Evolutionary conservation across 202 grass and related monocot species (phyloP).

Genomic region (Hordeum pubiflorum): DNA sequence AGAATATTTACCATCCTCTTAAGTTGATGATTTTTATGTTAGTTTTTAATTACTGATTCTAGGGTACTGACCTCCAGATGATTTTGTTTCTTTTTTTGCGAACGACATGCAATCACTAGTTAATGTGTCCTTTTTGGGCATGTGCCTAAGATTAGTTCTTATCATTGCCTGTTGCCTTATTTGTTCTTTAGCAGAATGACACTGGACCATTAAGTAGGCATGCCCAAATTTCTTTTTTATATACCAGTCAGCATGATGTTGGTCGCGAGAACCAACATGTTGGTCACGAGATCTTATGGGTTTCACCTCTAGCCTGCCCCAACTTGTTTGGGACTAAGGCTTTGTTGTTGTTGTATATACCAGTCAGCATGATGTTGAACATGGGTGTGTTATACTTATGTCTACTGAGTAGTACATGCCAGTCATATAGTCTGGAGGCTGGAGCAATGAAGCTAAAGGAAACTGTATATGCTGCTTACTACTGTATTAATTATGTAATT

Average conservation of each 20-base stretch:
- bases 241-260: background rate
- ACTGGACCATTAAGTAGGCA: background rate
- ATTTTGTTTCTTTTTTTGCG: background rate
- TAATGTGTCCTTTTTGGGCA: background rate
- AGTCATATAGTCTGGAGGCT: background rate
- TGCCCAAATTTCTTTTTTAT: background rate
- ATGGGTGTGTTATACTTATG: background rate
- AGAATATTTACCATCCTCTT: background rate
- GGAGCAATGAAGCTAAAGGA: background rate
- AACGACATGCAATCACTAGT: background rate
- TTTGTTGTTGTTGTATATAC: too few species aligned
- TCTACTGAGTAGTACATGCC: background rate
- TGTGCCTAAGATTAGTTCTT: background rate
- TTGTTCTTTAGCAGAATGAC: background rate
- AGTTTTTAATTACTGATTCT: background rate
- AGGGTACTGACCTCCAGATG: background rate
- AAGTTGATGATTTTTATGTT: background rate
- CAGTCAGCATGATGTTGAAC: background rate
- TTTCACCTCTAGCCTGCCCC: too few species aligned
- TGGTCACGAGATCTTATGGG: too few species aligned
- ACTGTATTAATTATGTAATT: conserved; percentile 1
- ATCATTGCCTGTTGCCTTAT: background rate
- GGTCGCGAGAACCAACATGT: background rate
- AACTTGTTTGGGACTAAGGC: too few species aligned
- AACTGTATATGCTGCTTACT: background rate